phyloP scores from a whole-genome alignment of 768 basidiomycete species.

The Calocybe indica region DNA sequence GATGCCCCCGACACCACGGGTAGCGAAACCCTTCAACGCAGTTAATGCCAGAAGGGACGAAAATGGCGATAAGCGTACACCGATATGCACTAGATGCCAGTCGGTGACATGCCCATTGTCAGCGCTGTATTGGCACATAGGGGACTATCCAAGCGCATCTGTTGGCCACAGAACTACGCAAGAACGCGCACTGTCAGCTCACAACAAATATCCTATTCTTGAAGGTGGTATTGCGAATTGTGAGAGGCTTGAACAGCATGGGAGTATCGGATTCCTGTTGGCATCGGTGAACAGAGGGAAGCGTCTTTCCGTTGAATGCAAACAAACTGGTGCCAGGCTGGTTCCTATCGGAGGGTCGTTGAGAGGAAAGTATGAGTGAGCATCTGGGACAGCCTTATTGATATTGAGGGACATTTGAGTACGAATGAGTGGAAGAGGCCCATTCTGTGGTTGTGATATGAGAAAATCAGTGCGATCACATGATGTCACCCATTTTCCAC shows the following conservation, averaged over 20 bases:
- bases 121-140: conserved; percentile 82
- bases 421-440: not conserved
- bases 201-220: conserved; percentile 74
- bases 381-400: conserved; percentile 45
- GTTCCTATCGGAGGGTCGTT: conserved; percentile 55
- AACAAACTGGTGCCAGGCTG: conserved; percentile 9
- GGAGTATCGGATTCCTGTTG: conserved; percentile 48
- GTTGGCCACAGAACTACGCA: not conserved
- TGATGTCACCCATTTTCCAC: not conserved
- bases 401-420: conserved; percentile 19
- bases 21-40: conserved; percentile 46
- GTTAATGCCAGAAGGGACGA: not conserved
- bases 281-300: not conserved
- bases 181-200: conserved; percentile 10
- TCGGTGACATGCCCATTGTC: conserved; percentile 73
- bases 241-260: conserved; percentile 60
- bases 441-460: not conserved
- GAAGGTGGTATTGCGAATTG: conserved; percentile 54
- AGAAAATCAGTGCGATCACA: not conserved
- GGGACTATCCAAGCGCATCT: conserved; percentile 34
- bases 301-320: not conserved
- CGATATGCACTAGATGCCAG: conserved; percentile 80
- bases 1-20: conserved; percentile 66
- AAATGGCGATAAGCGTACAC: conserved; percentile 24
- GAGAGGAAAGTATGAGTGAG: conserved; percentile 51